A percentile compares a stretch with the other conserved stretches of the same genome.
phyloP scores from a whole-genome alignment of 179 eudicot genomes.

The Carnegiea gigantea region DNA sequence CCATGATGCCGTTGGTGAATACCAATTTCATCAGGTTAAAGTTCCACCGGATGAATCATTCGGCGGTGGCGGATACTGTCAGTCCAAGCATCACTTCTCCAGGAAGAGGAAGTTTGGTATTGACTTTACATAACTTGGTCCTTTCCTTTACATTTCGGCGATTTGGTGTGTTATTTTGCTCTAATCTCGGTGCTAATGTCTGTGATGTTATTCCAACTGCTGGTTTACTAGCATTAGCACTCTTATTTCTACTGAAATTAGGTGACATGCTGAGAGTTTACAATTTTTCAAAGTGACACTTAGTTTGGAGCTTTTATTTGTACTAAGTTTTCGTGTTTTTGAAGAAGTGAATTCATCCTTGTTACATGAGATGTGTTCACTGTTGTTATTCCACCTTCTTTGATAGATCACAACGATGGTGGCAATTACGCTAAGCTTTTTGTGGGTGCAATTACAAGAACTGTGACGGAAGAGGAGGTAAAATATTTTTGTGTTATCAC shows the following conservation, averaged over 20 bases:
- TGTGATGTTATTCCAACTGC: too few species aligned
- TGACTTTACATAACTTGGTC: not conserved
- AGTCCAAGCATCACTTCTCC: conserved; percentile 8
- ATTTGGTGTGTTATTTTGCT: too few species aligned
- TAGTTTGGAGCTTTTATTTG: too few species aligned
- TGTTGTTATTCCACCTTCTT: conserved; percentile 4
- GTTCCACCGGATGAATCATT: not conserved
- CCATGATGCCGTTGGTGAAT: not conserved
- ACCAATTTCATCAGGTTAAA: too few species aligned
- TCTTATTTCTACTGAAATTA: not conserved
- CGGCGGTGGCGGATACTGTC: not conserved
- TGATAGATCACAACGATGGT: conserved; percentile 24
- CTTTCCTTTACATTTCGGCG: not conserved
- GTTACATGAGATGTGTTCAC: not conserved
- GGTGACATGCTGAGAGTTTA: not conserved
- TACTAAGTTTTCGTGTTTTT: not conserved
- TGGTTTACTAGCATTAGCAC: not conserved
- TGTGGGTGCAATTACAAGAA: conserved; percentile 25
- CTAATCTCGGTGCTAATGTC: too few species aligned
- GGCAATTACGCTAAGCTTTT: conserved; percentile 26
- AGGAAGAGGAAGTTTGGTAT: conserved; percentile 32
- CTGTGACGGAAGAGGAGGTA: conserved; percentile 27
- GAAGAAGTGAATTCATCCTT: not conserved
- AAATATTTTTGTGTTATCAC: not conserved
- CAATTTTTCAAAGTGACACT: too few species aligned